Evolutionary conservation across 164 flowering plant species (phyloP), one percentile per base, ranked within the genome.

Genomic region (Platanus orientalis): DNA sequence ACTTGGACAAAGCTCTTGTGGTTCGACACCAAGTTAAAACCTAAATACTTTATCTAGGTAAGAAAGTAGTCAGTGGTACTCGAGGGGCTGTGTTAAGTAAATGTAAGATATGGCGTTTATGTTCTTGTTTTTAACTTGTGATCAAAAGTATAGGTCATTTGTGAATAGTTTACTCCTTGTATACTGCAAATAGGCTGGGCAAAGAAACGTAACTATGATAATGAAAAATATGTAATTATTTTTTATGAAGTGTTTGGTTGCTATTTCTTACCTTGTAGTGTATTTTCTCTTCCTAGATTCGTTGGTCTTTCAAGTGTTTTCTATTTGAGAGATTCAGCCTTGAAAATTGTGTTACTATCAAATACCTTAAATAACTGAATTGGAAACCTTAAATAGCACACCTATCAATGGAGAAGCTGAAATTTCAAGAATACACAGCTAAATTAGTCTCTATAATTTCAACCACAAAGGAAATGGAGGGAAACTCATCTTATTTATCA

Each of bases 1-100:
- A 11, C 85, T 88, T 39, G 84, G 92, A 45, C 67, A 77, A 61
- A 65, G 45, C 48, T 61, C 71, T 60, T 69, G 19, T 54, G 71
- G 69, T 54, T 73, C 79, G 58, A 66, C 75, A 24, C 67, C 80
- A 20, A 39, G 69, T 64, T 81, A 61, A 69, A 62, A 57, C 7
- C 27, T 16, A 16, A 40, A 30, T 28, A 12, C 17, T 40, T 30
- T 44, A 36, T 69, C 58, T 28, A 70, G 25, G 67, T 58, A 64
- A 66, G 42, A 3, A 36, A 36, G 56, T 65, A 54, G 51, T 69
- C 52, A 48, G 42, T 32, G 66, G 75, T 66, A 60, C 82, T 80
- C 75, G 81, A 81, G 84, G 84, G 58, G 76, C 64, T 73, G 64
- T 65, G 28, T 64, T 63, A 28, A 54, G 57, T 45, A 26, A 53